Evolutionary conservation across 163 green algal genomes (phyloP), one percentile per base, ranked within the genome.

Genomic region (Botryococcus braunii): DNA sequence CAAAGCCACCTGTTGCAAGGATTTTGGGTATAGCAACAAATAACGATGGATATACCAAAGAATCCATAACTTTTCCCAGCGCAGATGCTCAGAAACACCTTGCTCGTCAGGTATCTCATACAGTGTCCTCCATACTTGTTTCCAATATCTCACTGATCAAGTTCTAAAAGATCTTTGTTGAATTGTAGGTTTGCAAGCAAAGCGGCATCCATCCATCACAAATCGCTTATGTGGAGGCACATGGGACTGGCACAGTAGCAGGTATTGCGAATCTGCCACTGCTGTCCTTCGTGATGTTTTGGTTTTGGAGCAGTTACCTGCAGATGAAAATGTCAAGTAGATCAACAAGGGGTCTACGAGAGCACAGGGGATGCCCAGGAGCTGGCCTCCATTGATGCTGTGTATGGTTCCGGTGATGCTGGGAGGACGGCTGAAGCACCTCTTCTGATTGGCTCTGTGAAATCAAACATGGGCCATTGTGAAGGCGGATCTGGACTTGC

Each of bases 391-490:
- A 56, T 69, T 8, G 47, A 69, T 27, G 23, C 35, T 21, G 48
- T 31, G 63, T 69, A 69, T 25, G 63, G 63, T 48, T 35, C 27
- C 63, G 32, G 29, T 8, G n/a, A n/a, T n/a, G 9, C 29, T 48
- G 46, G 46, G 29, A 46, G 59, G 17, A 50, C 59, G 6, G 32
- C 32, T 4, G 46, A 61, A 11, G 47, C 31, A 2, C 63, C 63
- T 1, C 63, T 69, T n/a, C 46, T 62, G 3, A 69, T 69, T 35
- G 63, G 63, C 46, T 48, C 27, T 48, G 63, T 69, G 32, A 69
- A 69, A 34, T 62, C 46, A 23, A 69, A 69, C 46, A 69, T 69
- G 63, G 63, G 63, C 31, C 63, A 69, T 35, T 69, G 63, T 34
- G 63, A 69, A 48, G 63, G 63, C 31, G 46, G 46, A 46, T 69